A percentile compares a stretch with the other conserved stretches of the same genome.
phyloP scores from a whole-genome alignment of 2,329 filamentous ascomycete species.

The Fusarium protoensiforme region DNA sequence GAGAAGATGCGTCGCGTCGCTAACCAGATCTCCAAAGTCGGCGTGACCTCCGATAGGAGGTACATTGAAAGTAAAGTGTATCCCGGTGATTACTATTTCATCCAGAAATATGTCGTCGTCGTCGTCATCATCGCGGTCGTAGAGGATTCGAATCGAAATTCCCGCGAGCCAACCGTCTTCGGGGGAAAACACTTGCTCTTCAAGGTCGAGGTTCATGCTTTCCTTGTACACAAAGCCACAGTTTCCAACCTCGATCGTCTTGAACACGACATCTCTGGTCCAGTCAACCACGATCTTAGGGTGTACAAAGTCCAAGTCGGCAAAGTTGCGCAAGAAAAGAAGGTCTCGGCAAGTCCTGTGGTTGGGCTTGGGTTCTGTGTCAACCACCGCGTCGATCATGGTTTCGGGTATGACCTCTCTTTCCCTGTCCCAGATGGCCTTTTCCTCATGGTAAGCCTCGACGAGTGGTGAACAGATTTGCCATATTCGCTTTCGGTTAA shows the following conservation, averaged over 20 bases:
- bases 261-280: background rate
- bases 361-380: background rate
- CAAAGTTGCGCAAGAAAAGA: background rate
- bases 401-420: background rate
- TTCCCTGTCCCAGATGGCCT: background rate
- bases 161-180: background rate
- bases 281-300: background rate
- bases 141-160: background rate
- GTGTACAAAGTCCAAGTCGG: background rate
- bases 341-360: background rate
- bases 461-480: background rate
- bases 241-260: background rate
- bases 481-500: background rate
- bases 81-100: background rate
- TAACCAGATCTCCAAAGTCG: background rate
- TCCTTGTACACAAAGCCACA: background rate
- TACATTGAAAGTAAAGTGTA: background rate
- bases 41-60: background rate
- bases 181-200: background rate
- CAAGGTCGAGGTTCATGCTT: background rate
- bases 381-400: background rate
- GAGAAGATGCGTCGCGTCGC: background rate
- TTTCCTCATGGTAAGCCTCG: background rate
- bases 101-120: background rate
- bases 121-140: background rate